Evolutionary conservation across 2,329 filamentous ascomycete genomes (phyloP), one percentile per base, ranked within the genome.

Genomic region (Dichotomopilus funicola): DNA sequence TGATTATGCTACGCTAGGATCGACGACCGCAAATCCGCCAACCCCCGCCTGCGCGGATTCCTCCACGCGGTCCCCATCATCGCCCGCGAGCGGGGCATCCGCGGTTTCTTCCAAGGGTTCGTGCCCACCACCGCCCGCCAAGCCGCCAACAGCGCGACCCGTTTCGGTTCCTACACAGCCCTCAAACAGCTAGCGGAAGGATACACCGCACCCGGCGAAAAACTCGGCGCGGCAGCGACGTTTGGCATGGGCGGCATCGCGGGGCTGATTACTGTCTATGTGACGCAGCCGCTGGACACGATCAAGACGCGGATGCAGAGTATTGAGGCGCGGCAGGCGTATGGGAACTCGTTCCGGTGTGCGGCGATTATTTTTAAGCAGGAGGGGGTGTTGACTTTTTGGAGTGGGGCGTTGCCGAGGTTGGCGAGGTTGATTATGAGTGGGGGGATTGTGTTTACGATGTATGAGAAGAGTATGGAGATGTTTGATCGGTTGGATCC

Each of bases 281-380:
- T 82, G 35, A 86, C 83, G 52, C 82, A 86, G 68, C 83, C 82
- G 19, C 75, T 99, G 44, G 94, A 99, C 71, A 97, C 92, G 0
- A 81, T 99, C 70, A 99, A 99, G 81, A 99, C 94, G 62, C 74
- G 90, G 59, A 99, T 99, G 94, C 94, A 99, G 80, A 95, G 90
- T 63, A 86, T 96, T 59, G 90, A 96, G 71, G 89, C 92, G 37
- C 82, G 81, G 59, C 76, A 74, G 44, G 74, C 86, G 58, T 99
- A 99, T 68, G 91, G 88, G 68, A 96, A 95, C 73, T 94, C 87
- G 64, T 80, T 95, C 62, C 81, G 85, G 48, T 99, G 94, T 70
- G 91, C 88, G 0, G 78, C 81, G 9, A 79, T 86, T 66, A 95
- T 99, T 62, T 87, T 94, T 70, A 88, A 84, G 72, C 85, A 96